Base-by-base conservation (phyloP, 495 filamentous ascomycete genomes). In the Glutinoglossum americanum region DNA sequence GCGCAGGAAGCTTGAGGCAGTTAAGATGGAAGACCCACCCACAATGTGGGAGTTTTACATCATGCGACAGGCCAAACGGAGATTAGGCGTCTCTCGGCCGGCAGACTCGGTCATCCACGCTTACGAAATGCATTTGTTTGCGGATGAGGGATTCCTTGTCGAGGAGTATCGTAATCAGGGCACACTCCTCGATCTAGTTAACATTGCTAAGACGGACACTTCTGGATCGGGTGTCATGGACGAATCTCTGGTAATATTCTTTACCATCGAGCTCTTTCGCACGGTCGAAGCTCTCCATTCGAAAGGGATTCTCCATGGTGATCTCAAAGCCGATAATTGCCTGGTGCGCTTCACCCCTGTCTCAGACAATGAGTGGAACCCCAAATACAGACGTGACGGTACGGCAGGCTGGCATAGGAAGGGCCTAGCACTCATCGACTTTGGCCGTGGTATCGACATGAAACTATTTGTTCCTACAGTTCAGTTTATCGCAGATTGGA, bases 11-110 rank as follows among this genome's bases (percentile, higher is more conserved):
- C 76, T 89, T 21, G 87, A 95, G 67, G 92, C 92, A 0, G 72
- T 98, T 60, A 98, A 98, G 68, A 84, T 94, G 76, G 92, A 98
- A 67, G 79, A 83, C 53, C 88, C 89, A 3, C 87, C 89, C 0
- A 82, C 79, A 15, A 71, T 85, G 0, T 98, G 93, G 92, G 92
- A 98, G 65, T 98, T 96, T 67, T 85, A 95, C 68, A 93, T 98
- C 69, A 90, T 96, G 72, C 82, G 84, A 0, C 78, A 84, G 27
- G 79, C 86, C 1, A 80, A 88, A 55, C 72, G 78, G 0, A 84
- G 92, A 6, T 73, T 97, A 0, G 80, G 77, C 0, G 72, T 78
- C 11, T 75, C 76, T 15, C 67, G 57, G 30, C 28, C 51, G 44
- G 49, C 49, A 0, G 80, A 84, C 0, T 89, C 84, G 44, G 73